Percentiles rank a stretch among this genome's conserved stretches.
phyloP scores from a whole-genome alignment of 2,329 filamentous ascomycete genomes.

The Botrytis fabae region DNA sequence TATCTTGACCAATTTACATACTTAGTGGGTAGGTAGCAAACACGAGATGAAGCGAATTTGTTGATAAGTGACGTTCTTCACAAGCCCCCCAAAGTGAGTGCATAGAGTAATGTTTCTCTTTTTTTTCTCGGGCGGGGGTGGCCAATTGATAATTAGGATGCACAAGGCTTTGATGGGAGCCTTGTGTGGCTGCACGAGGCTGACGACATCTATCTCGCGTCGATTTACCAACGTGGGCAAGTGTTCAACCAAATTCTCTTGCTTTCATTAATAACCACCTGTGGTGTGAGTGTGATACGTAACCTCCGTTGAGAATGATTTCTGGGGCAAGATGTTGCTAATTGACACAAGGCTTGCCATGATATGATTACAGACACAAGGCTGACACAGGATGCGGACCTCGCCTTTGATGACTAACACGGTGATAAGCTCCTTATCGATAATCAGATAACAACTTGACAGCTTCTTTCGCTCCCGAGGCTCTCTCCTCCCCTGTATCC shows the following conservation, averaged over 20 bases:
- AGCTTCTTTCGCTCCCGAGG: not conserved
- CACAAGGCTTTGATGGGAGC: not conserved
- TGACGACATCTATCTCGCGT: not conserved
- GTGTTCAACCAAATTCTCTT: no score
- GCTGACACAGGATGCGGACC: not conserved
- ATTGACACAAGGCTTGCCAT: not conserved
- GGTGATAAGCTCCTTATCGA: not conserved
- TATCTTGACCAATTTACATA: conserved; percentile 20
- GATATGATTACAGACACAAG: not conserved
- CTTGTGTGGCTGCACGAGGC: not conserved
- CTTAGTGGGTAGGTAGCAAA: not conserved
- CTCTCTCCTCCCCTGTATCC: not conserved
- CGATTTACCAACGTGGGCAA: not conserved
- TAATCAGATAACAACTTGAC: not conserved
- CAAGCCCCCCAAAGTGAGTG: not conserved
- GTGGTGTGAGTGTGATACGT: no score
- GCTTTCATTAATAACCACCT: no score
- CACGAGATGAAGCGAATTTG: not conserved
- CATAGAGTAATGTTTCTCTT: not conserved
- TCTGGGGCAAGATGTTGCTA: no score
- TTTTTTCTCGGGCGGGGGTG: not conserved
- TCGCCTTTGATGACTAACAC: not conserved
- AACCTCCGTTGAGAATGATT: no score
- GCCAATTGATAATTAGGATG: not conserved
- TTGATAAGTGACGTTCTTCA: not conserved